Percentiles rank a stretch among this genome's conserved stretches.
These are phyloP conservation scores for Filobasidium uniguttulatum DNA, from an alignment of 1,284 basidiomycete species.

Conservation along the genomic window DNA sequence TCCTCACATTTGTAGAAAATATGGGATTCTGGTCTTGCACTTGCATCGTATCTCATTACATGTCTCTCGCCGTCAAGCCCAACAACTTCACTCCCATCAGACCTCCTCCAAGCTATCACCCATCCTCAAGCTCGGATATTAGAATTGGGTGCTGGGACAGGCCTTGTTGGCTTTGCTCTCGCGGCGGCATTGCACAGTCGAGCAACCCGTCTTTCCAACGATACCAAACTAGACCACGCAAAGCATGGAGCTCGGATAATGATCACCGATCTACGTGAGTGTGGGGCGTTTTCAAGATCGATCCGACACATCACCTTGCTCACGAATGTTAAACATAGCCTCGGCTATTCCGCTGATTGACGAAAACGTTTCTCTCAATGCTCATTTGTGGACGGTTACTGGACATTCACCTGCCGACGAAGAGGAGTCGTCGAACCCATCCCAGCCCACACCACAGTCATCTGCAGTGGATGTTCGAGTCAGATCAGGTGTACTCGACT, in stretches of 20 bases:
- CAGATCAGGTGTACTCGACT: conserved; percentile 50
- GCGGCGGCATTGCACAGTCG: conserved; percentile 38
- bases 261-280: conserved; percentile 6
- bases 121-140: neutral
- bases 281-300: neutral
- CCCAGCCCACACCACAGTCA: neutral
- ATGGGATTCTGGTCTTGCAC: conserved; percentile 75
- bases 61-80: conserved; percentile 14
- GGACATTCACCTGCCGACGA: neutral
- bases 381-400: conserved; percentile 8
- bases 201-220: too few species aligned
- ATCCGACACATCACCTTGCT: too few species aligned
- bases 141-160: conserved; percentile 58
- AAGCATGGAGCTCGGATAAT: conserved; percentile 10
- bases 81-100: neutral
- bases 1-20: conserved; percentile 69
- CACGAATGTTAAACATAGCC: conserved; percentile 38
- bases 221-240: too few species aligned
- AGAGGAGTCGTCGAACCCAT: neutral
- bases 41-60: conserved; percentile 56
- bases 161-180: conserved; percentile 58
- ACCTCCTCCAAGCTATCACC: neutral
- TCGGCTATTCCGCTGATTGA: conserved; percentile 64
- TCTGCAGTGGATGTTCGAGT: neutral
- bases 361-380: conserved; percentile 52